Evolutionary conservation across 2,329 filamentous ascomycete species (phyloP).

Genomic region (Penicillium aurantiogriseum): DNA sequence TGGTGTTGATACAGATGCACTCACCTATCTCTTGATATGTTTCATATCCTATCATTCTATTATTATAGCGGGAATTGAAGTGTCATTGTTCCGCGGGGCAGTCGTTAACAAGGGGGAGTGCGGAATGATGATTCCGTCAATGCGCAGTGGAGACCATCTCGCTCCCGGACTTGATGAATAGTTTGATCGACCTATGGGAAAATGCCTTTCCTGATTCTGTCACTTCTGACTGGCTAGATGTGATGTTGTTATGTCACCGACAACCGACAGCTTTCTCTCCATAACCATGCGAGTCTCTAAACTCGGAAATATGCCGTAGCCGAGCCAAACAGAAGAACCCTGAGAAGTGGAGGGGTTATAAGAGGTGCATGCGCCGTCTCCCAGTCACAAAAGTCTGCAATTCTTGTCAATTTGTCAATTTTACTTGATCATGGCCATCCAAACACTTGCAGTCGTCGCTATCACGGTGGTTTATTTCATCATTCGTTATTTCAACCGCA

Average conservation of each 20-base stretch:
- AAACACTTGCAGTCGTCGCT: conserved; percentile 34
- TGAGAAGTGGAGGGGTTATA: conserved; percentile 6
- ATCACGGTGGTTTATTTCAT: conserved; percentile 41
- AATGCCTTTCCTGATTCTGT: not conserved
- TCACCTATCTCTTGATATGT: no score
- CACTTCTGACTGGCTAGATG: not conserved
- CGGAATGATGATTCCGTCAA: conserved; percentile 11
- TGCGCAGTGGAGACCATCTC: not conserved
- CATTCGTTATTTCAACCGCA: conserved; percentile 47
- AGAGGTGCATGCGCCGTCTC: conserved; percentile 9
- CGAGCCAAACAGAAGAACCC: not conserved
- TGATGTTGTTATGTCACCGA: not conserved
- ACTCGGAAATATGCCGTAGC: conserved; percentile 9
- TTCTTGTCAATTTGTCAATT: not conserved
- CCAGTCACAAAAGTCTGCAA: not conserved
- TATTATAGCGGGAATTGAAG: not conserved
- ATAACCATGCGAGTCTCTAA: not conserved
- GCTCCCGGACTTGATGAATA: not conserved
- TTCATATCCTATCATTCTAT: no score
- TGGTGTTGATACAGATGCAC: no score
- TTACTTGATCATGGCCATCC: conserved; percentile 27
- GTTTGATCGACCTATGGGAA: not conserved
- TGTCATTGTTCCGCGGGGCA: not conserved
- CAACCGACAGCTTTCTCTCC: not conserved
- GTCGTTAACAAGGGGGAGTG: conserved; percentile 5